These are phyloP conservation scores for Irpex lacteus DNA, from an alignment of 1,284 basidiomycete genomes.

Conservation along the genomic window DNA sequence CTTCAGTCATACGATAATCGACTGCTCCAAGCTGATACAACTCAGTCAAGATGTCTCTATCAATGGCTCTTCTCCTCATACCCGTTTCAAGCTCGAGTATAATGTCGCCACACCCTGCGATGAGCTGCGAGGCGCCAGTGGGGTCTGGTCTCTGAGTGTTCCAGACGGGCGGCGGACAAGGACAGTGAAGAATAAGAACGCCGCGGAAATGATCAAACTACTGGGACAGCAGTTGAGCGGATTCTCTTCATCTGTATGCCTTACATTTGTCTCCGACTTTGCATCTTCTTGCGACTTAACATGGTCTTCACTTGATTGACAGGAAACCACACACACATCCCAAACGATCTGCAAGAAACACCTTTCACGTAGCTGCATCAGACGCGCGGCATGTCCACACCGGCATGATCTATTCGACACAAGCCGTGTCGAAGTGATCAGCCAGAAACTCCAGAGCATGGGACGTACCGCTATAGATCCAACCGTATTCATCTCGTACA, in stretches of 20 bases:
- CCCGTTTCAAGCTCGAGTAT: background rate
- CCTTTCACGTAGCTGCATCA: background rate
- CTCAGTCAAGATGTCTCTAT: background rate
- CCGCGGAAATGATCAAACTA: background rate
- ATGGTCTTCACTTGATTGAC: too few relatives aligned
- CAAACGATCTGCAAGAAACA: background rate
- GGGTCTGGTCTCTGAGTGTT: background rate
- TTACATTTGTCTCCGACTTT: background rate
- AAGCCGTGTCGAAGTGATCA: background rate
- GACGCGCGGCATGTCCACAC: background rate
- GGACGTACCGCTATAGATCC: background rate
- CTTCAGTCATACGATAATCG: conserved; percentile 4
- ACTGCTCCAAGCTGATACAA: background rate
- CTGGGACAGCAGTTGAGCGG: background rate
- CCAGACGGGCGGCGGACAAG: background rate
- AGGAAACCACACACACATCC: background rate
- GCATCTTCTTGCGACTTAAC: background rate
- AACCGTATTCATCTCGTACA: background rate
- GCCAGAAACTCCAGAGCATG: background rate
- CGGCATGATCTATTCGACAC: background rate
- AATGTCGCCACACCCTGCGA: background rate
- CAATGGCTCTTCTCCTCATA: background rate
- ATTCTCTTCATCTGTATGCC: background rate
- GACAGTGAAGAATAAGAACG: background rate
- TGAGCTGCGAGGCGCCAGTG: background rate